Evolutionary conservation across 495 filamentous ascomycete genomes (phyloP).

Genomic region (Chaetomium tenue): DNA sequence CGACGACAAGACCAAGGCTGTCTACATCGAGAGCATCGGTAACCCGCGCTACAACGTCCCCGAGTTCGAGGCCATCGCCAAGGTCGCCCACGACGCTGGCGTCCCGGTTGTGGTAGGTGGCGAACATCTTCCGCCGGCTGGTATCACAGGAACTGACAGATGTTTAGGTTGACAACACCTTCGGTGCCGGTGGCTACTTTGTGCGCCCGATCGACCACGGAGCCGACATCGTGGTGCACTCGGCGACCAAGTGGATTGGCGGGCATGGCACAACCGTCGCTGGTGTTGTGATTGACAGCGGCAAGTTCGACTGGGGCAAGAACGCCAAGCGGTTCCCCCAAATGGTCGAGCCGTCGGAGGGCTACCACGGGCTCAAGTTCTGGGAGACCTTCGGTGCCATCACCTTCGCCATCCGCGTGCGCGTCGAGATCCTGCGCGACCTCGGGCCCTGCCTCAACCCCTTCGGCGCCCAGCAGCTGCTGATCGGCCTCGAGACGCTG

Average conservation of each 20-base stretch:
- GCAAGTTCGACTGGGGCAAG: conserved; percentile 96
- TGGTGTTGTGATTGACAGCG: conserved; percentile 85
- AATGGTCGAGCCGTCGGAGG: conserved; percentile 85
- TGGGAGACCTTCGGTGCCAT: conserved; percentile 92
- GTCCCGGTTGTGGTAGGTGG: conserved; percentile 76
- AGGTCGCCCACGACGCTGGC: conserved; percentile 74
- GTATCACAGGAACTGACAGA: conserved; percentile 10
- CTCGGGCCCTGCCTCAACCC: conserved; percentile 83
- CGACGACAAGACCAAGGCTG: conserved; percentile 94
- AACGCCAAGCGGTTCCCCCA: conserved; percentile 86
- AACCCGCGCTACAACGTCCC: conserved; percentile 96
- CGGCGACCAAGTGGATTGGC: conserved; percentile 98
- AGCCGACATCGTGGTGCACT: conserved; percentile 92
- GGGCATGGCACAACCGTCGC: conserved; percentile 96
- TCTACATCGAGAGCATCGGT: conserved; percentile 93
- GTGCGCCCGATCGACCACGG: conserved; percentile 87
- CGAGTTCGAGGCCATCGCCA: conserved; percentile 80
- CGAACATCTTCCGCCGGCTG: not conserved
- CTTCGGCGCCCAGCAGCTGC: conserved; percentile 91
- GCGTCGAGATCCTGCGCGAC: conserved; percentile 81
- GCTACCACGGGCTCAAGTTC: conserved; percentile 96
- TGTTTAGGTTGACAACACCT: conserved; percentile 85
- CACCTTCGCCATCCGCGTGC: conserved; percentile 76
- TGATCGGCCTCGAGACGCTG: conserved; percentile 88
- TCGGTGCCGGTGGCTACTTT: conserved; percentile 93